phyloP scores from a whole-genome alignment of 495 filamentous ascomycete genomes.

The Xylaria palmicola region DNA sequence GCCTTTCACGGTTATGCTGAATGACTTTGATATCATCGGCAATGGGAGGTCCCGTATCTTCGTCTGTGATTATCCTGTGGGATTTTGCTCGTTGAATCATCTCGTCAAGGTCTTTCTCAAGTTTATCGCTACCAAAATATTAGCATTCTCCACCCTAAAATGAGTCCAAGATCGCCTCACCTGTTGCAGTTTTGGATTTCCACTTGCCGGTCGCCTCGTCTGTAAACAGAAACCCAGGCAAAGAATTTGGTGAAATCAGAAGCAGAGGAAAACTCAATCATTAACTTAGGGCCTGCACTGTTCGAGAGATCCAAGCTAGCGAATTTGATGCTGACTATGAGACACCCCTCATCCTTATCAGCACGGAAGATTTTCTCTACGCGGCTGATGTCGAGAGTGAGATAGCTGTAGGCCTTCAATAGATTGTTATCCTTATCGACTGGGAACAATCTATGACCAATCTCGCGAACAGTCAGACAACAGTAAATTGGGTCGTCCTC shows the following conservation, averaged over 20 bases:
- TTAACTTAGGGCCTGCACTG: slow-evolving; percentile 14
- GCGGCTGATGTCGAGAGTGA: slow-evolving; percentile 19
- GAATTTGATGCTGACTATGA: slow-evolving; percentile 4
- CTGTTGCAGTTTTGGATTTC: not conserved
- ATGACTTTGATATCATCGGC: slow-evolving; percentile 26
- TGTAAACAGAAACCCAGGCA: slow-evolving; percentile 16
- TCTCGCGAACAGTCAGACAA: slow-evolving; percentile 16
- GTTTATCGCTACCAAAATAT: slow-evolving; percentile 17
- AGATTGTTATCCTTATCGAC: slow-evolving; percentile 3
- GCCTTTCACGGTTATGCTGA: slow-evolving; percentile 17
- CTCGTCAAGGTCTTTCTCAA: slow-evolving; percentile 16
- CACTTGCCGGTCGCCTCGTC: not conserved
- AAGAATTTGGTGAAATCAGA: slow-evolving; percentile 17
- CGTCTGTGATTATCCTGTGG: not conserved
- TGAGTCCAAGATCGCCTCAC: slow-evolving; percentile 11
- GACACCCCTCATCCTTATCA: not conserved
- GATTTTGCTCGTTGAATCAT: slow-evolving; percentile 3
- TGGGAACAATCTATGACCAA: slow-evolving; percentile 20
- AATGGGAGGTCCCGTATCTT: not conserved
- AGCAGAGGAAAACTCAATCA: slow-evolving; percentile 20
- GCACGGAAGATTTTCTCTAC: not conserved
- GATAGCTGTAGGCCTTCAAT: slow-evolving; percentile 19
- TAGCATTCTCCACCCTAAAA: slow-evolving; percentile 6
- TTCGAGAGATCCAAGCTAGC: not conserved
- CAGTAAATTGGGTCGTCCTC: slow-evolving; percentile 12